Evolutionary conservation across 148 eudicot genomes (phyloP).

Genomic region (Vaccinium corymbosum): DNA sequence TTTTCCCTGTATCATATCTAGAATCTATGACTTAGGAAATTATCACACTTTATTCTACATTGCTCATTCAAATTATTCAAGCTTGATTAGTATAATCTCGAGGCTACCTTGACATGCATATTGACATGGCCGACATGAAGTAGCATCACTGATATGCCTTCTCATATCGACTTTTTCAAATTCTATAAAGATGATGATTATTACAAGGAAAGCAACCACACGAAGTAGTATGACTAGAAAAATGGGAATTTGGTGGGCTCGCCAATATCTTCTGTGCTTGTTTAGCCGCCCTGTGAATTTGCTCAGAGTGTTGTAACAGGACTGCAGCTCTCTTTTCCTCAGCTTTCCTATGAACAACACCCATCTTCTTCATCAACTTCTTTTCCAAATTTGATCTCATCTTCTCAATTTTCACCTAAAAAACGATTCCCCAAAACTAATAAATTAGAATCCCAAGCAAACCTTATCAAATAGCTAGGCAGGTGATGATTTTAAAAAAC

Average conservation of each 20-base stretch:
- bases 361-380: slow-evolving; percentile 84
- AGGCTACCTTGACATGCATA: not conserved
- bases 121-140: not conserved
- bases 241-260: slow-evolving; percentile 29
- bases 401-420: slow-evolving; percentile 79
- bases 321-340: slow-evolving; percentile 75
- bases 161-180: not conserved
- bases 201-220: slow-evolving; percentile 73
- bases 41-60: too few species aligned
- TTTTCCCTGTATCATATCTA: too few species aligned
- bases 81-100: too few species aligned
- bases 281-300: slow-evolving; percentile 38
- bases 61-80: too few species aligned
- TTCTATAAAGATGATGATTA: slow-evolving; percentile 19
- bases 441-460: not conserved
- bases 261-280: slow-evolving; percentile 41
- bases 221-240: slow-evolving; percentile 34
- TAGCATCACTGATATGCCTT: not conserved
- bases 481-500: not conserved
- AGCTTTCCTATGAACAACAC: slow-evolving; percentile 61
- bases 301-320: slow-evolving; percentile 56
- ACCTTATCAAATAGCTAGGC: not conserved
- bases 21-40: too few species aligned
- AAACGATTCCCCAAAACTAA: not conserved
- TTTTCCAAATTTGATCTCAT: slow-evolving; percentile 85